Base-by-base conservation (phyloP, 208 protist species). In the Wallacemonas rigidus region DNA sequence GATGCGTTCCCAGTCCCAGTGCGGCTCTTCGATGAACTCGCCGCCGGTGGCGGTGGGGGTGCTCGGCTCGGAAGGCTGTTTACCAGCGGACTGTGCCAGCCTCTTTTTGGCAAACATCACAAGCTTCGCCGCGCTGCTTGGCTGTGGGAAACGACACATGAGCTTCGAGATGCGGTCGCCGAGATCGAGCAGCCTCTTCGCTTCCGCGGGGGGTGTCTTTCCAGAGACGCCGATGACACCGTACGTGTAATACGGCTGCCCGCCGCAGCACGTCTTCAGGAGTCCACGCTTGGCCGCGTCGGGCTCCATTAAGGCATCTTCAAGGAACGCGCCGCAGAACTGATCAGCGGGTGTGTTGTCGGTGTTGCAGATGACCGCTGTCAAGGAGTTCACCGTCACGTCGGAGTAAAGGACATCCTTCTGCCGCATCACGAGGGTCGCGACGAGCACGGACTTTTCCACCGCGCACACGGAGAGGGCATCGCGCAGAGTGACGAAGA, bases 401-500 rank as follows among this genome's bases (percentile, higher is more conserved):
- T 84, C 79, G 40, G 62, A 60, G 17, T 60, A 63, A 14, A 61
- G 70, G n/a, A 69, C 40, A 4, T 74, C 76, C 50, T 78, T 75
- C 50, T 69, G 45, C 62, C 79, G 74, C 54, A 80, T 67, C 58
- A 84, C 79, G 9, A 84, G 65, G 1, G 69, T 64, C 45, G 82
- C 63, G 38, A 77, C 51, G 36, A 84, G 77, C 35, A 75, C 68
- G 12, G 81, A 65, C 68, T 82, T 81, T 0, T 82, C 73, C n/a
- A 71, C 74, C 17, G 60, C 67, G 60, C 85, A 89, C 5, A 76
- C 75, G 64, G 58, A 61, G 14, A 82, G 70, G 5, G 77, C 81
- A 39, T 77, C 67, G 40, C 81, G 79, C 7, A 90, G 47, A 0
- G 75, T 76, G n/a, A 56, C 57, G 51, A 82, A 67, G 17, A 90